Conservation (phyloP, 345 rosid genomes). For the Eucalyptus melliodora region DNA sequence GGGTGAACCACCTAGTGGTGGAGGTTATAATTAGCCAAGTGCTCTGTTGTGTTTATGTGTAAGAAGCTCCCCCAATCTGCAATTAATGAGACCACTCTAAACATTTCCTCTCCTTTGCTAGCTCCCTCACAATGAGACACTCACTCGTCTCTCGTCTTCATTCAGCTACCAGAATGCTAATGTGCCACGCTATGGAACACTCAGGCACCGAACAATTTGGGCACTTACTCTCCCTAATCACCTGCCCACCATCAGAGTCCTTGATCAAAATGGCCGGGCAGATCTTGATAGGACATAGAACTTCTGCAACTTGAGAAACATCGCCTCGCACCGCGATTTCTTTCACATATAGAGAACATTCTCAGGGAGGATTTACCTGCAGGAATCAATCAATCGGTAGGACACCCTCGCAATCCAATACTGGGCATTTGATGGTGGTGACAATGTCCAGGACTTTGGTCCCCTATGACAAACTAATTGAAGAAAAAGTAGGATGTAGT, state of each 20-base stretch:
- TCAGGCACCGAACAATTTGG: slow-evolving; percentile 36
- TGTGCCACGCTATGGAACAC: slow-evolving; percentile 27
- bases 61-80: slow-evolving; percentile 13
- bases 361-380: slow-evolving; percentile 20
- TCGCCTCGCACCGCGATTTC: slow-evolving; percentile 21
- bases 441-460: background rate
- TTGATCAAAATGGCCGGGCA: slow-evolving; percentile 39
- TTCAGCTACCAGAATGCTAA: slow-evolving; percentile 8
- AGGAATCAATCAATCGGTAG: slow-evolving; percentile 32
- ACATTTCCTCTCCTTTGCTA: slow-evolving; percentile 17
- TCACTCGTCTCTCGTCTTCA: slow-evolving; percentile 18
- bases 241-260: slow-evolving; percentile 1
- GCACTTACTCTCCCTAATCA: slow-evolving; percentile 40
- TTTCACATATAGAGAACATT: slow-evolving; percentile 37
- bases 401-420: background rate
- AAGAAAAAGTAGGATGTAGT: background rate
- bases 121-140: slow-evolving; percentile 22
- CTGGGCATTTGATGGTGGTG: background rate
- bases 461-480: background rate
- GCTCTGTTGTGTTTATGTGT: background rate
- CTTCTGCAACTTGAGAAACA: slow-evolving; percentile 15
- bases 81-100: slow-evolving; percentile 24
- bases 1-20: background rate
- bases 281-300: slow-evolving; percentile 63
- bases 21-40: background rate